Percentiles rank a stretch among this genome's conserved stretches.
phyloP scores from a whole-genome alignment of 2,329 filamentous ascomycete genomes.

The Magnaporthiopsis incrustans region DNA sequence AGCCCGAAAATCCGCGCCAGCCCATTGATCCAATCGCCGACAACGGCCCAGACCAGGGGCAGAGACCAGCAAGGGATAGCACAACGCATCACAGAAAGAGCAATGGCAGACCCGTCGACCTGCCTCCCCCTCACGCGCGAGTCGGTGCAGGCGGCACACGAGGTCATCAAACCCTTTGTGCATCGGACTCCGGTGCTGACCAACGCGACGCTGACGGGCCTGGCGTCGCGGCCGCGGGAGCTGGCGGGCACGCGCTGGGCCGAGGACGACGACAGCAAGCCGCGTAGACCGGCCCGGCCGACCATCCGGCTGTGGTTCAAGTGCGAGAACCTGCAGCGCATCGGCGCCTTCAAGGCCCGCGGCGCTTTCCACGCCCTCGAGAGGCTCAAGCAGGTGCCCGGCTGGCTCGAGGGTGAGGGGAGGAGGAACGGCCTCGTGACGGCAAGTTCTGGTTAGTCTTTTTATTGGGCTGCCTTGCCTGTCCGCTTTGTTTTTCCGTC shows the following conservation, averaged over 20 bases:
- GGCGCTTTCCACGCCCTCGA: slow-evolving; percentile 84
- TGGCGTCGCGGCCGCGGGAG: slow-evolving; percentile 65
- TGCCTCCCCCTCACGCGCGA: slow-evolving; percentile 60
- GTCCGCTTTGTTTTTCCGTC: neutral
- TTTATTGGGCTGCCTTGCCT: too few relatives aligned
- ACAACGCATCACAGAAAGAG: slow-evolving; percentile 1
- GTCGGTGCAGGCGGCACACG: slow-evolving; percentile 65
- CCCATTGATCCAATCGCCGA: too few relatives aligned
- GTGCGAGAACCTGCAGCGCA: slow-evolving; percentile 85
- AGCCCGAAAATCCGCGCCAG: too few relatives aligned
- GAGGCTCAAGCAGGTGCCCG: slow-evolving; percentile 54
- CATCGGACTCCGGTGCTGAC: slow-evolving; percentile 81
- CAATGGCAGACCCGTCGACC: slow-evolving; percentile 46
- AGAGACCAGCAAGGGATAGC: neutral
- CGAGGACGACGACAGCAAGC: neutral
- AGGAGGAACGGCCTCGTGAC: slow-evolving; percentile 69
- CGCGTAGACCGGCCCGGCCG: slow-evolving; percentile 47
- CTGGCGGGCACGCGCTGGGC: slow-evolving; percentile 7
- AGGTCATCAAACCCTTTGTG: slow-evolving; percentile 65
- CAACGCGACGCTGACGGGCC: slow-evolving; percentile 60
- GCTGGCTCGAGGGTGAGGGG: slow-evolving; percentile 52
- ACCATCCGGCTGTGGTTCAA: slow-evolving; percentile 80
- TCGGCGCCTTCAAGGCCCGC: slow-evolving; percentile 87
- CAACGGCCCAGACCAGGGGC: too few relatives aligned
- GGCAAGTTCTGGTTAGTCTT: slow-evolving; percentile 68